These are phyloP conservation scores for Saussurea involucrata DNA, from an alignment of 129 eudicot genomes.

Conservation along the genomic window DNA sequence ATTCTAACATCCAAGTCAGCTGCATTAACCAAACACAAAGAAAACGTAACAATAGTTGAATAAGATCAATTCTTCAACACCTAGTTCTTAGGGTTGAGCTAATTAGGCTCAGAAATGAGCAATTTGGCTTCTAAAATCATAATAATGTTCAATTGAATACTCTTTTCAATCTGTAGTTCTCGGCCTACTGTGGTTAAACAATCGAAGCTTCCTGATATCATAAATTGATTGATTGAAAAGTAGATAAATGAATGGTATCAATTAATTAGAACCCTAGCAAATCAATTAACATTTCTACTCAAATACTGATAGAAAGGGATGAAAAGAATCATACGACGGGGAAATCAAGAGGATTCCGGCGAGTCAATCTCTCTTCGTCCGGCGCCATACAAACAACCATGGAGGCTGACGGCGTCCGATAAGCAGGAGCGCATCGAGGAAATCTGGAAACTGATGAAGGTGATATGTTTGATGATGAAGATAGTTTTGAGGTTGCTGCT, in stretches of 20 bases:
- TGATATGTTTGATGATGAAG: constrained; percentile 13
- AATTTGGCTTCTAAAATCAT: neutral
- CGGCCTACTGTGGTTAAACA: neutral
- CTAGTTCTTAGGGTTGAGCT: neutral
- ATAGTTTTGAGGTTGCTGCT: neutral
- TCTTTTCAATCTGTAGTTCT: neutral
- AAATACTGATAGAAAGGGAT: neutral
- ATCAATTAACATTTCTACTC: neutral
- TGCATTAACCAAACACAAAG: neutral
- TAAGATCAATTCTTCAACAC: neutral
- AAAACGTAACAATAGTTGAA: neutral
- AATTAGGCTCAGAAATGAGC: neutral
- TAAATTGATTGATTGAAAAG: neutral
- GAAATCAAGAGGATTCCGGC: constrained; percentile 81
- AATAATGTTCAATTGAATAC: neutral
- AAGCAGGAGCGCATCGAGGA: neutral
- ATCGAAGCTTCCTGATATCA: neutral
- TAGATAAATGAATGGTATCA: neutral
- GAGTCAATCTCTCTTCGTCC: constrained; percentile 77
- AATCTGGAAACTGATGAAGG: constrained; percentile 9
- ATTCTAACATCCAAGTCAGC: neutral
- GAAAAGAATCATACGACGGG: constrained; percentile 49
- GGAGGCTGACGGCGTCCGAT: constrained; percentile 1
- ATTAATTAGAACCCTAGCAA: constrained; percentile 6
- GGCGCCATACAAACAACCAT: constrained; percentile 74